phyloP scores from a whole-genome alignment of 257 asterid species.

The Nicotiana paniculata region DNA sequence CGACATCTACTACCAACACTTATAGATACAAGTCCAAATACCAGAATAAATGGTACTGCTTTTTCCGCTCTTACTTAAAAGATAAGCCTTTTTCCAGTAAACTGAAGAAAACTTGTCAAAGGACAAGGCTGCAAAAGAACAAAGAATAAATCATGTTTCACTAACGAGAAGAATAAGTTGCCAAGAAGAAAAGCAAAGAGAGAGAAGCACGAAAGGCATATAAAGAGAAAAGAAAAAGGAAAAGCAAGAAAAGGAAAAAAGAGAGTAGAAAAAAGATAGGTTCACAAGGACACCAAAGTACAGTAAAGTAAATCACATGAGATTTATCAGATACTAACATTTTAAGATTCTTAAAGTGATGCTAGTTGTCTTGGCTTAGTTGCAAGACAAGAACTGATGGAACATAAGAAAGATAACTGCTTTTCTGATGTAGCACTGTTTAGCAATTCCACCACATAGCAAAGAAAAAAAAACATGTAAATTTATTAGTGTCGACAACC shows the following conservation, averaged over 20 bases:
- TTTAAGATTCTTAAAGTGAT: constrained; percentile 13
- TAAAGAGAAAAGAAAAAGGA: constrained; percentile 16
- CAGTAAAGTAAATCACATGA: constrained; percentile 29
- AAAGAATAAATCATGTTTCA: constrained; percentile 11
- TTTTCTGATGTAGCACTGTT: not conserved
- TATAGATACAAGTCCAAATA: constrained; percentile 9
- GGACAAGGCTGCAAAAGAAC: constrained; percentile 27
- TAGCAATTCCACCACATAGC: not conserved
- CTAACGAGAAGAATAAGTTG: constrained; percentile 14
- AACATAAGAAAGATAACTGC: not conserved
- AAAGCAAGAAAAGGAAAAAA: constrained; percentile 16
- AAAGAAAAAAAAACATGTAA: not conserved
- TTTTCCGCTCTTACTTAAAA: constrained; percentile 8
- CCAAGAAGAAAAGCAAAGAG: constrained; percentile 16
- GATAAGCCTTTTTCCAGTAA: not conserved
- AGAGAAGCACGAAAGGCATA: constrained; percentile 27
- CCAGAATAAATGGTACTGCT: constrained; percentile 4
- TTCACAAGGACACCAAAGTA: constrained; percentile 52
- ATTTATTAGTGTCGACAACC: not conserved
- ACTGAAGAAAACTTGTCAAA: constrained; percentile 14
- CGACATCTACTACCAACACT: constrained; percentile 48
- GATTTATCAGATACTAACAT: constrained; percentile 25
- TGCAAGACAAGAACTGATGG: not conserved
- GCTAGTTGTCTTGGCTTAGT: not conserved
- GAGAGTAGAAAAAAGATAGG: constrained; percentile 30